Evolutionary conservation across 805 yeast species (phyloP).

Genomic region (Pichia paraexigua): DNA sequence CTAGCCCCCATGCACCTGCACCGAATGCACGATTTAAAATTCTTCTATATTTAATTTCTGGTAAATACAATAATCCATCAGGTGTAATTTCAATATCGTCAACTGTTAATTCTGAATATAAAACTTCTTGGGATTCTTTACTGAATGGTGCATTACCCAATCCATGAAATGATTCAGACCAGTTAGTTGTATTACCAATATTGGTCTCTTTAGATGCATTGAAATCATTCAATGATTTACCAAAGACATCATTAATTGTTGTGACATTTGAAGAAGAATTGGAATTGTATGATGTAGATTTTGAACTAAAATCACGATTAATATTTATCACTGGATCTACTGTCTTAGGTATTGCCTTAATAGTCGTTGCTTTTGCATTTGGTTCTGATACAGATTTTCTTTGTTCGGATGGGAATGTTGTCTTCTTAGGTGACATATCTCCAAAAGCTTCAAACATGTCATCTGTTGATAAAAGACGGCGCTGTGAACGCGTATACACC

Average conservation of each 20-base stretch:
- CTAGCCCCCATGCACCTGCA: slow-evolving; percentile 98
- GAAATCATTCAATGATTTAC: slow-evolving; percentile 20
- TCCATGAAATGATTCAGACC: slow-evolving; percentile 87
- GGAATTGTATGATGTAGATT: not conserved
- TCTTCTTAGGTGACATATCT: slow-evolving; percentile 3
- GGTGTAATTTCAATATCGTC: slow-evolving; percentile 90
- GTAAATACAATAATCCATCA: slow-evolving; percentile 84
- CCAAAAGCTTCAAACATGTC: slow-evolving; percentile 26
- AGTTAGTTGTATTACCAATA: slow-evolving; percentile 39
- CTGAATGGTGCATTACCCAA: slow-evolving; percentile 74
- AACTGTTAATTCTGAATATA: slow-evolving; percentile 53
- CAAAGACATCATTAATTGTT: slow-evolving; percentile 13
- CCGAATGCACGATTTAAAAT: slow-evolving; percentile 88
- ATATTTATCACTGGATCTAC: slow-evolving; percentile 23
- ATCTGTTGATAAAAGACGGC: slow-evolving; percentile 5
- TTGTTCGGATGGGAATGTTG: not conserved
- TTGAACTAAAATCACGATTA: slow-evolving; percentile 7
- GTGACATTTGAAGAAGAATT: slow-evolving; percentile 7
- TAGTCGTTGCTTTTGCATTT: not conserved
- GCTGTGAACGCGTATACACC: not conserved
- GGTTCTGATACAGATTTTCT: not conserved
- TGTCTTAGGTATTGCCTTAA: not conserved
- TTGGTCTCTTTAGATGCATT: not conserved
- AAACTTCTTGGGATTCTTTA: slow-evolving; percentile 46
- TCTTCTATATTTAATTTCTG: slow-evolving; percentile 92